A percentile compares a stretch with the other conserved stretches of the same genome.
phyloP scores from a whole-genome alignment of 192 early-diverging fungal genomes.

The Blastocladiella britannica region DNA sequence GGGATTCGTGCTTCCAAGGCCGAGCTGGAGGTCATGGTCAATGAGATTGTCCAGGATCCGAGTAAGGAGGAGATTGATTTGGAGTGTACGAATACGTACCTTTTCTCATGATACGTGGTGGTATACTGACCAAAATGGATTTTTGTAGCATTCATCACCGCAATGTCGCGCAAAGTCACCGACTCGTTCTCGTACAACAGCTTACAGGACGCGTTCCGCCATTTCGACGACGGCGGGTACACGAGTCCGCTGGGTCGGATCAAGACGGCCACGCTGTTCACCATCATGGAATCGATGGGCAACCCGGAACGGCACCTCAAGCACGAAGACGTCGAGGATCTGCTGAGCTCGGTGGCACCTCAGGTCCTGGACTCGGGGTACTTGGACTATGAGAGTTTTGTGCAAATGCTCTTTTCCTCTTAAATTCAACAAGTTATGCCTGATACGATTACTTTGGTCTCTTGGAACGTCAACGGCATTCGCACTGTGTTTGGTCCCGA shows the following conservation, averaged over 20 bases:
- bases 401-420: background rate
- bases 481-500: too few relatives aligned
- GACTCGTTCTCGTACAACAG: background rate
- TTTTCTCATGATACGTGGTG: background rate
- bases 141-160: conserved; percentile 22
- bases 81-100: conserved; percentile 23
- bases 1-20: conserved; percentile 21
- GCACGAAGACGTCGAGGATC: background rate
- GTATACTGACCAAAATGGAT: background rate
- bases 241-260: background rate
- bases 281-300: background rate
- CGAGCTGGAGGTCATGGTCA: conserved; percentile 28
- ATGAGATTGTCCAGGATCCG: conserved; percentile 25
- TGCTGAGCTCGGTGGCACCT: background rate
- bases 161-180: conserved; percentile 23
- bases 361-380: background rate
- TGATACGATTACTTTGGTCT: too few relatives aligned
- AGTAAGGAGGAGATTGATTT: conserved; percentile 35
- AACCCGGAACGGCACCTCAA: background rate
- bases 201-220: background rate
- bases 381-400: background rate
- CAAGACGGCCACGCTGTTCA: background rate
- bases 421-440: too few relatives aligned
- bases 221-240: background rate
- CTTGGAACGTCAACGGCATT: too few relatives aligned